Evolutionary conservation across 2,329 filamentous ascomycete species (phyloP).

Genomic region (Xylariomycetidae sp.): DNA sequence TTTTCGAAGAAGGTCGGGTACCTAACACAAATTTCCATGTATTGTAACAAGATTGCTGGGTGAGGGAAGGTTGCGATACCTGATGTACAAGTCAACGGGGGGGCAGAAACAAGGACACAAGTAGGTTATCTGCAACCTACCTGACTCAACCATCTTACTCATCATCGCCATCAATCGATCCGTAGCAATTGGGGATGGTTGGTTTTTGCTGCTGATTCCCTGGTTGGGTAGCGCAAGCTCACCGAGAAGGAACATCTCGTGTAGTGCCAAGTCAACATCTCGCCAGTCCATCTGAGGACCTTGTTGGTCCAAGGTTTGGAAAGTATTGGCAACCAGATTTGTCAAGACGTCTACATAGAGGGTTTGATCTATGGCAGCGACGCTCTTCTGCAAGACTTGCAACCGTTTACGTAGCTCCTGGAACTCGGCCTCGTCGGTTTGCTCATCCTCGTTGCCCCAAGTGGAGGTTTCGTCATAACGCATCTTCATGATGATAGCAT

Average conservation of each 20-base stretch:
- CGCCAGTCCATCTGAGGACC: slow-evolving; percentile 83
- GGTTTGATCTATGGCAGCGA: slow-evolving; percentile 81
- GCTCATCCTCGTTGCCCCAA: slow-evolving; percentile 91
- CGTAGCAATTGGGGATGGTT: slow-evolving; percentile 72
- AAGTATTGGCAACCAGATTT: slow-evolving; percentile 81
- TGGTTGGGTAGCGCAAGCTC: slow-evolving; percentile 88
- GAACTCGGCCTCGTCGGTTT: slow-evolving; percentile 96
- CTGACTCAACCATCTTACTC: slow-evolving; percentile 89
- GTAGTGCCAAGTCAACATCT: slow-evolving; percentile 85
- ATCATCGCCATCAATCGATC: slow-evolving; percentile 88
- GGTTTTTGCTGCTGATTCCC: slow-evolving; percentile 79
- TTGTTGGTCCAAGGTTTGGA: slow-evolving; percentile 71
- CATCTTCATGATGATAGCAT: slow-evolving; percentile 94
- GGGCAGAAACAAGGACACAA: no score
- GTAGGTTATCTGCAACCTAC: no score
- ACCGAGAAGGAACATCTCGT: slow-evolving; percentile 95
- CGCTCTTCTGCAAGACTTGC: slow-evolving; percentile 85
- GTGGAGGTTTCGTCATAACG: slow-evolving; percentile 91
- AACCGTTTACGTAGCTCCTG: slow-evolving; percentile 88
- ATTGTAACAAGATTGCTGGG: slow-evolving; percentile 88
- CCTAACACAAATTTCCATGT: slow-evolving; percentile 96
- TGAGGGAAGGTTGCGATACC: slow-evolving; percentile 83
- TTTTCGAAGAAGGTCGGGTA: slow-evolving; percentile 91
- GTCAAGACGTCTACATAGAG: slow-evolving; percentile 87
- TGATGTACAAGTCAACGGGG: no score